phyloP scores from a whole-genome alignment of 331 rosid species.

The Rosa hybrid region DNA sequence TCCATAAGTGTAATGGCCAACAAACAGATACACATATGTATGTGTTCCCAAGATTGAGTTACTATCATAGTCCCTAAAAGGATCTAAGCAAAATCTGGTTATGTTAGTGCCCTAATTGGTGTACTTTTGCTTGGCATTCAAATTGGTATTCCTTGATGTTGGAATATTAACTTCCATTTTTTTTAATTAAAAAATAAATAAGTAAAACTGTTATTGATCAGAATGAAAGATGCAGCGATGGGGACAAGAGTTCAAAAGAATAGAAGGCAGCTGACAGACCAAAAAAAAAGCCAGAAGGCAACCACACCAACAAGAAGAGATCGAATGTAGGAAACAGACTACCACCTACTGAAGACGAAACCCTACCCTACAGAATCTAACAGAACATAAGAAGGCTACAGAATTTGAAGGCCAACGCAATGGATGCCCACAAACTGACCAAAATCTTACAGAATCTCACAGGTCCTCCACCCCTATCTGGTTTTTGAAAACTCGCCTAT shows the following conservation, averaged over 20 bases:
- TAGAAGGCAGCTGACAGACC: neutral
- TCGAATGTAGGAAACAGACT: neutral
- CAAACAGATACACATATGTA: neutral
- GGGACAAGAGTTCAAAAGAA: neutral
- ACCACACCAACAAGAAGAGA: neutral
- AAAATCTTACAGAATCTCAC: too few relatives aligned
- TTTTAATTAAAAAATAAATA: too few relatives aligned
- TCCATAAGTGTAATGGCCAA: neutral
- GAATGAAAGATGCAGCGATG: neutral
- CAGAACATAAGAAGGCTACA: too few relatives aligned
- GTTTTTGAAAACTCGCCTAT: neutral
- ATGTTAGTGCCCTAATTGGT: neutral
- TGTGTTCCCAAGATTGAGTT: neutral
- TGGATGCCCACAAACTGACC: neutral
- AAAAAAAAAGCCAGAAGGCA: neutral
- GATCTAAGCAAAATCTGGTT: neutral
- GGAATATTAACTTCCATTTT: too few relatives aligned
- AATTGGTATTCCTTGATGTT: too few relatives aligned
- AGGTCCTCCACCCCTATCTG: neutral
- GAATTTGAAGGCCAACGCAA: too few relatives aligned
- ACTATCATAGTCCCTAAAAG: neutral
- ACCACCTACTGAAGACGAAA: neutral
- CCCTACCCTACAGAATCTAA: neutral
- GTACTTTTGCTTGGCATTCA: neutral
- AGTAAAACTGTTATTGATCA: neutral